Conservation (phyloP, 768 basidiomycete species). For the Russula compacta region DNA sequence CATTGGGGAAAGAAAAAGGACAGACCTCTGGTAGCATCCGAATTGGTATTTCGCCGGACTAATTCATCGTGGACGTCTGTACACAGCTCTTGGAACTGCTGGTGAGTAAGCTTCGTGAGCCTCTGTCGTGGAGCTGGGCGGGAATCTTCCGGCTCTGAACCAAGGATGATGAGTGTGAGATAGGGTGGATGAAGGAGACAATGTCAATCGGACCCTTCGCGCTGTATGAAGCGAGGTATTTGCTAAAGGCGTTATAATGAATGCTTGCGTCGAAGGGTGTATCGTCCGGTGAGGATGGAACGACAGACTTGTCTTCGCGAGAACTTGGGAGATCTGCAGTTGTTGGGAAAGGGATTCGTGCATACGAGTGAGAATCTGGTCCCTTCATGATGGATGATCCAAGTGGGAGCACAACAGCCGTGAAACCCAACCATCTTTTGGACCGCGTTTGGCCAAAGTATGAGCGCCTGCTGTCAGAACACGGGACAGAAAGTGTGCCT, state of each 20-base stretch:
- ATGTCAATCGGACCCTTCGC: constrained; percentile 50
- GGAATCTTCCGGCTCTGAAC: constrained; percentile 59
- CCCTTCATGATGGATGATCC: constrained; percentile 41
- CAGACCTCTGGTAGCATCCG: constrained; percentile 66
- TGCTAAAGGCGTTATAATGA: constrained; percentile 53
- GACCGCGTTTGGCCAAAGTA: not conserved
- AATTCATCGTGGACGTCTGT: constrained; percentile 98
- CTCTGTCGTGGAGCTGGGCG: constrained; percentile 79
- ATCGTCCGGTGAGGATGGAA: constrained; percentile 47
- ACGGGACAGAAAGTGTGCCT: not conserved
- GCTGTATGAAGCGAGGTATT: constrained; percentile 64
- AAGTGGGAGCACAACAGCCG: not conserved
- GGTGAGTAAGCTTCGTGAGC: constrained; percentile 83
- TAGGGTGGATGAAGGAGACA: not conserved
- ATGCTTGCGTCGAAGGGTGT: constrained; percentile 31
- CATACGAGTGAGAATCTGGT: constrained; percentile 25
- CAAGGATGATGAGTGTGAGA: not conserved
- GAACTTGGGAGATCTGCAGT: constrained; percentile 83
- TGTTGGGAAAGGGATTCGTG: constrained; percentile 63
- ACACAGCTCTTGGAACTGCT: constrained; percentile 95
- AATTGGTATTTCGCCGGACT: constrained; percentile 58
- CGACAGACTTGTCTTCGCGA: constrained; percentile 54
- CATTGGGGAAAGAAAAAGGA: constrained; percentile 23
- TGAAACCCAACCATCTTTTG: not conserved
- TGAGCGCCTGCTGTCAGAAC: not conserved